Conservation (phyloP, 208 protist genomes). For the Novymonas esmeraldas region DNA sequence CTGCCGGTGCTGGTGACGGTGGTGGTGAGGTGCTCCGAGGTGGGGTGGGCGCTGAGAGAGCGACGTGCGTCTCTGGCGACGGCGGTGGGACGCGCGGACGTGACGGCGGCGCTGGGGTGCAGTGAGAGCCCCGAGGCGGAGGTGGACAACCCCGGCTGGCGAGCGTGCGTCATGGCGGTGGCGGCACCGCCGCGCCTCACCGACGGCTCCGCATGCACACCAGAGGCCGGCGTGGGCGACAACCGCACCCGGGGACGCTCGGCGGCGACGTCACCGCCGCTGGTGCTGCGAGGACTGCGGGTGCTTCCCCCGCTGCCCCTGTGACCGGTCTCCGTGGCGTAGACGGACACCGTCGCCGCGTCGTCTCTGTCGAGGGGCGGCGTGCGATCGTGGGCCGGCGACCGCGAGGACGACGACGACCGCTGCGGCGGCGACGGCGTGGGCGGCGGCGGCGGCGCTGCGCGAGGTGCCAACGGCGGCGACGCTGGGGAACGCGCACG, state of each 20-base stretch:
- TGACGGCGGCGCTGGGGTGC: neutral
- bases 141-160: neutral
- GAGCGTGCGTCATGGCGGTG: neutral
- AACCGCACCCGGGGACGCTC: constrained; percentile 6
- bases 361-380: neutral
- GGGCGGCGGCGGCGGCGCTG: neutral
- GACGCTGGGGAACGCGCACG: constrained; percentile 3
- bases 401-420: neutral
- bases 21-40: neutral
- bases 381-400: neutral
- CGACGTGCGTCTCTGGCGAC: neutral
- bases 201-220: too few species aligned
- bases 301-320: constrained; percentile 1
- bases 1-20: neutral
- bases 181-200: too few species aligned
- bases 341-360: constrained; percentile 5
- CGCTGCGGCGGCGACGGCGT: neutral
- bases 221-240: neutral
- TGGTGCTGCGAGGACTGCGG: neutral
- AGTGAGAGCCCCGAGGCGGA: too few species aligned
- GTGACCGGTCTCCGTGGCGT: neutral
- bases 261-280: neutral
- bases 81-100: neutral
- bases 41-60: constrained; percentile 3
- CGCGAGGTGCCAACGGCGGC: neutral